phyloP scores from a whole-genome alignment of 2,329 filamentous ascomycete species.

The Stylonectria norvegica region DNA sequence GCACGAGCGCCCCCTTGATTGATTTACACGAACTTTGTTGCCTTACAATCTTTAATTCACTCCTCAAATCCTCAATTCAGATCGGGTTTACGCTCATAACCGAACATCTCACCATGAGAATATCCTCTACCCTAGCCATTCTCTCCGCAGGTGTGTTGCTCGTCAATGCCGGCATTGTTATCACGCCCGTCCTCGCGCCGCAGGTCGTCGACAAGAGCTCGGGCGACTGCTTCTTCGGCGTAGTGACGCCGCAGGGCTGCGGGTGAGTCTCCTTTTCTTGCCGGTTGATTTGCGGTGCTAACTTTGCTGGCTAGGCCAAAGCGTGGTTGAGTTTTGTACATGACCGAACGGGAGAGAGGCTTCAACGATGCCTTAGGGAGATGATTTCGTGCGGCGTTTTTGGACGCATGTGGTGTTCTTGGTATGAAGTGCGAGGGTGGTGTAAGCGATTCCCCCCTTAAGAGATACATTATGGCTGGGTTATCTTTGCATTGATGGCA shows the following conservation, averaged over 20 bases:
- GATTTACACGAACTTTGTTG: too few relatives aligned
- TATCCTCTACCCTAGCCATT: conserved; percentile 28
- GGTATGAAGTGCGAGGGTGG: too few relatives aligned
- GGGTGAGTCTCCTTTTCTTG: conserved; percentile 41
- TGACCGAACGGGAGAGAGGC: too few relatives aligned
- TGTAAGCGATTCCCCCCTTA: too few relatives aligned
- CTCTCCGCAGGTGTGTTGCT: conserved; percentile 44
- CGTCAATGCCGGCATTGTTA: conserved; percentile 52
- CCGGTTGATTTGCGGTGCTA: conserved; percentile 57
- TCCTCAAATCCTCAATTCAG: too few relatives aligned
- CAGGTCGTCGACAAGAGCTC: conserved; percentile 48
- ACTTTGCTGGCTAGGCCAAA: conserved; percentile 40
- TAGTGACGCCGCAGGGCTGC: conserved; percentile 55
- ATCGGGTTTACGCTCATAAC: too few relatives aligned
- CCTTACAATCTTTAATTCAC: too few relatives aligned
- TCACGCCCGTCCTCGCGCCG: conserved; percentile 49
- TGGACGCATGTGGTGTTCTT: background rate
- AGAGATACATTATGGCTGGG: too few relatives aligned
- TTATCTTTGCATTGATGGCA: too few relatives aligned
- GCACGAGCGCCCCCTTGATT: background rate
- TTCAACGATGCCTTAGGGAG: too few relatives aligned
- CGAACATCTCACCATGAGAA: background rate
- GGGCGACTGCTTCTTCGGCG: conserved; percentile 55
- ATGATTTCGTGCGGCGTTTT: too few relatives aligned
- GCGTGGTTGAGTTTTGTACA: conserved; percentile 15